These are phyloP conservation scores for Phytophthora cactorum DNA, from an alignment of 352 stramenopile species.

Conservation along the genomic window DNA sequence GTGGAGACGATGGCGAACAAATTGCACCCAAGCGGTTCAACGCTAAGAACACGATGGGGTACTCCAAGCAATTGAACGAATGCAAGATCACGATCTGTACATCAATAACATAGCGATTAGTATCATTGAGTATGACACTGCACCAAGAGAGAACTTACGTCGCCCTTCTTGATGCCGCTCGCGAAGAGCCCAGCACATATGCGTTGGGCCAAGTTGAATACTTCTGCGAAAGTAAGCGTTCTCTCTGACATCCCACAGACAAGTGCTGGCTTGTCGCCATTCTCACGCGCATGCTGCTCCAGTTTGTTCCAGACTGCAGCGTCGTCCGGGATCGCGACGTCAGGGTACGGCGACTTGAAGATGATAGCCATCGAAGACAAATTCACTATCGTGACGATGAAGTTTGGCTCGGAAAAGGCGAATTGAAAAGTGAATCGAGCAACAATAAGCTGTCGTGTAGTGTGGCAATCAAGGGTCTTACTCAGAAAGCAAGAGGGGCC, in stretches of 20 bases:
- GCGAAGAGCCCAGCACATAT: slow-evolving; percentile 41
- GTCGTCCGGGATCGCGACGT: slow-evolving; percentile 37
- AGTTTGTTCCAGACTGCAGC: slow-evolving; percentile 51
- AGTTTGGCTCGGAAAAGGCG: not conserved
- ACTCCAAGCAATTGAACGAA: slow-evolving; percentile 64
- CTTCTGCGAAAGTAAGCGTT: slow-evolving; percentile 40
- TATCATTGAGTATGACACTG: not conserved
- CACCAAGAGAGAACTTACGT: slow-evolving; percentile 38
- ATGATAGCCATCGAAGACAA: slow-evolving; percentile 37
- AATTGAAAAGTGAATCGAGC: slow-evolving; percentile 25
- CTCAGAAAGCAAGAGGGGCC: not conserved
- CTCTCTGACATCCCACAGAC: slow-evolving; percentile 48
- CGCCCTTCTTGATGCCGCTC: slow-evolving; percentile 47
- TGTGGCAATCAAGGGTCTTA: not conserved
- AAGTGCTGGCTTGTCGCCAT: slow-evolving; percentile 37
- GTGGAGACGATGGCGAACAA: slow-evolving; percentile 46
- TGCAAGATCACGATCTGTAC: slow-evolving; percentile 50
- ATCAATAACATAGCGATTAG: slow-evolving; percentile 1
- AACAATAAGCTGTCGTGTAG: too few relatives aligned
- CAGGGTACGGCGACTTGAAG: slow-evolving; percentile 46
- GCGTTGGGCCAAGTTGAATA: slow-evolving; percentile 25
- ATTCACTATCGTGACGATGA: slow-evolving; percentile 9
- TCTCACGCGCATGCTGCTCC: slow-evolving; percentile 38
- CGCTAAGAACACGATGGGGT: slow-evolving; percentile 53
- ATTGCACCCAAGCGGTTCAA: slow-evolving; percentile 51